Evolutionary conservation across 176 grass and related monocot species (phyloP).

Genomic region (Alopecurus myosuroides): DNA sequence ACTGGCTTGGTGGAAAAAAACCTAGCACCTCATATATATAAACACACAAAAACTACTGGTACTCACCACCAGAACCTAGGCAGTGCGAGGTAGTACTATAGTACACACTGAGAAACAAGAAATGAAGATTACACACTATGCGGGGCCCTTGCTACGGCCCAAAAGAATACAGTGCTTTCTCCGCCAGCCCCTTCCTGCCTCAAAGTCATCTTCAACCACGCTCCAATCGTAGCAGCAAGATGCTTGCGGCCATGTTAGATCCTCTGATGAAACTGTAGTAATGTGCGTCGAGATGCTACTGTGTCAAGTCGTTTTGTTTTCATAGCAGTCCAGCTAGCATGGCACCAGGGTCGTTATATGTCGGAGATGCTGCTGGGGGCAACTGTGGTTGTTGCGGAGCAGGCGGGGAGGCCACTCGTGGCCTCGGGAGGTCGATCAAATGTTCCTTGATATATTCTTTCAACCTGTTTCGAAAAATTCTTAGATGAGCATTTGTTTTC

Average conservation of each 20-base stretch:
- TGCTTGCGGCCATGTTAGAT: slow-evolving; percentile 41
- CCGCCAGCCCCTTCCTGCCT: slow-evolving; percentile 46
- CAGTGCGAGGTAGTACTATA: slow-evolving; percentile 1
- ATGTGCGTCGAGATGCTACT: slow-evolving; percentile 35
- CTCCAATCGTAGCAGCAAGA: slow-evolving; percentile 29
- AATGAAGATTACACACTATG: slow-evolving; percentile 48
- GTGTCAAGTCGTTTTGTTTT: background rate
- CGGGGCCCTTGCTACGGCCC: slow-evolving; percentile 29
- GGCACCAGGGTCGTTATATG: slow-evolving; percentile 83
- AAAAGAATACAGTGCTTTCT: slow-evolving; percentile 61
- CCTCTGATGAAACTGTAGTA: slow-evolving; percentile 26
- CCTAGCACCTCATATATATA: slow-evolving; percentile 38
- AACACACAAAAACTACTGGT: slow-evolving; percentile 63
- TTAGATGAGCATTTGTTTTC: background rate
- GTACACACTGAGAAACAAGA: slow-evolving; percentile 28
- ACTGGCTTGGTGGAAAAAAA: slow-evolving; percentile 42
- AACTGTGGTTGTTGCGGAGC: slow-evolving; percentile 48
- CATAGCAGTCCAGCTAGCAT: slow-evolving; percentile 90
- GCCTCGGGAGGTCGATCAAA: slow-evolving; percentile 61
- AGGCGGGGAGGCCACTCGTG: slow-evolving; percentile 2
- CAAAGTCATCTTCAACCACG: slow-evolving; percentile 25
- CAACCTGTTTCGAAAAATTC: slow-evolving; percentile 50
- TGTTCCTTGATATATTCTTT: slow-evolving; percentile 96
- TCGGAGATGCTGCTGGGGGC: slow-evolving; percentile 36
- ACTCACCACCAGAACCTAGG: slow-evolving; percentile 39